Conservation (phyloP, 305 asterid genomes). For the Fraxinus albicans region DNA sequence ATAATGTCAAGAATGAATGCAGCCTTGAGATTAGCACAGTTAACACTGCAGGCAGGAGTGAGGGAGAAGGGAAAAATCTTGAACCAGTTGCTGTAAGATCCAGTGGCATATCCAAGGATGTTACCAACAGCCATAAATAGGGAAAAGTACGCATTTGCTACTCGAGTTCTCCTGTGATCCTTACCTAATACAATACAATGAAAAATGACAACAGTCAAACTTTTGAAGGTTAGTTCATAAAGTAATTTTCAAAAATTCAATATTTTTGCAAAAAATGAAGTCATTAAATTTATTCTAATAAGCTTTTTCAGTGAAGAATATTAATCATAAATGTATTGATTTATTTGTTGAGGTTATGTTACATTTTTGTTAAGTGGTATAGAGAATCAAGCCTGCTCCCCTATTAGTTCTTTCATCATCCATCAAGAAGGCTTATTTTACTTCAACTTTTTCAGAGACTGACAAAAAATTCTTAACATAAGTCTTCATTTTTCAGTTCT, state of each 20-base stretch:
- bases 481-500: not conserved
- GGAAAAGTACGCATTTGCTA: slow-evolving; percentile 79
- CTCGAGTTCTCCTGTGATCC: slow-evolving; percentile 78
- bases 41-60: slow-evolving; percentile 57
- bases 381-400: not conserved
- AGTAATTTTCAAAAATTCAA: not conserved
- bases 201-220: slow-evolving; percentile 21
- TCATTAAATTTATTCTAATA: not conserved
- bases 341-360: not conserved
- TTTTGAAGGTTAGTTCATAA: slow-evolving; percentile 11
- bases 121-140: slow-evolving; percentile 82
- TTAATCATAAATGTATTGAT: not conserved
- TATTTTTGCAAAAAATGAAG: not conserved
- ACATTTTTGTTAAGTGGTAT: not conserved
- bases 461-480: not conserved
- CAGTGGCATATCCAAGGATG: slow-evolving; percentile 79
- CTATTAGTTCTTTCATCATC: not conserved
- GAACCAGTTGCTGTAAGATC: slow-evolving; percentile 74
- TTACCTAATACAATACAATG: slow-evolving; percentile 42
- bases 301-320: not conserved
- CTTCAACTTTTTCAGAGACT: not conserved
- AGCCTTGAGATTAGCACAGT: slow-evolving; percentile 81
- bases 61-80: slow-evolving; percentile 71
- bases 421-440: not conserved
- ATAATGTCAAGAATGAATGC: slow-evolving; percentile 70